Evolutionary conservation across 345 rosid genomes (phyloP).

Genomic region (Salix arbutifolia): DNA sequence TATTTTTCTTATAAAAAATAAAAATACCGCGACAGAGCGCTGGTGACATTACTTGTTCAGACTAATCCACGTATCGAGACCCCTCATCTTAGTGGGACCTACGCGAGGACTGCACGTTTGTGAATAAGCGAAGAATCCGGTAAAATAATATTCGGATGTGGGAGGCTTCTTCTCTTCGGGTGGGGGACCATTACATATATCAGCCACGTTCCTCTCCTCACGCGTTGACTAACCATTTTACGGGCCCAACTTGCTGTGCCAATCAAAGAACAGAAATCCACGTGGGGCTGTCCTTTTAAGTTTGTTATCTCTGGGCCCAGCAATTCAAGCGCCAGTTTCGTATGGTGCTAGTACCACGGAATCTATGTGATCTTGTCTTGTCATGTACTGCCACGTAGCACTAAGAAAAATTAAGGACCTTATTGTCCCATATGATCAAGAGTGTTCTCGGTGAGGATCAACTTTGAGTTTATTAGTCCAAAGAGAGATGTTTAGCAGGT

Average conservation of each 20-base stretch:
- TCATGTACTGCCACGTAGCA: neutral
- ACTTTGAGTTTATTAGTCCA: neutral
- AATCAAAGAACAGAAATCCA: conserved; percentile 14
- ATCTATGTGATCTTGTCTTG: neutral
- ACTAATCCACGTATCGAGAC: no score
- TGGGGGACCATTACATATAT: conserved; percentile 1
- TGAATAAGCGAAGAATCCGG: conserved; percentile 5
- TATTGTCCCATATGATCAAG: no score
- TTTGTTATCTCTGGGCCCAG: neutral
- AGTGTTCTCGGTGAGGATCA: no score
- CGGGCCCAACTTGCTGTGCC: neutral
- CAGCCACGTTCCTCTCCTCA: neutral
- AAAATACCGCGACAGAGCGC: no score
- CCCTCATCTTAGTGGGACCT: no score
- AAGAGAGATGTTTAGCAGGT: no score
- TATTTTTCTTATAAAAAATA: no score
- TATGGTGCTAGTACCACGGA: neutral
- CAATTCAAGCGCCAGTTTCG: neutral
- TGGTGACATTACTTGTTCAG: no score
- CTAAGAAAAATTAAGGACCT: neutral
- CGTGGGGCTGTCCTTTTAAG: conserved; percentile 4
- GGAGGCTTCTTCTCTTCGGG: neutral
- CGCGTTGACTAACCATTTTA: conserved; percentile 11
- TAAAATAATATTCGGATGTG: neutral
- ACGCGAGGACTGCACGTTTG: no score